Base-by-base conservation (phyloP, 208 protist species). In the Crithidia thermophila region DNA sequence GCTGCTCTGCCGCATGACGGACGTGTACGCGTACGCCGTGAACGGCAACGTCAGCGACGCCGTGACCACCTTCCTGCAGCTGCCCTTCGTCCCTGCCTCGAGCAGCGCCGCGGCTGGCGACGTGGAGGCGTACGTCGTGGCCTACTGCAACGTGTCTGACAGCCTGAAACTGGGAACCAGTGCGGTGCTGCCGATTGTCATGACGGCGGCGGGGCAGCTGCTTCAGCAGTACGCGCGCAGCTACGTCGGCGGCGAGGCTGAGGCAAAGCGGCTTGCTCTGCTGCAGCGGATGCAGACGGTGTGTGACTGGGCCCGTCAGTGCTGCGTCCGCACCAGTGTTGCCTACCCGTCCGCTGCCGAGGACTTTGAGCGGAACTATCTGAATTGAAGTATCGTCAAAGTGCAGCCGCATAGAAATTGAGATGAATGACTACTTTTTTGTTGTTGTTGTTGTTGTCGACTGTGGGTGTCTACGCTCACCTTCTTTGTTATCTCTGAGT, bases 71-170 rank as follows among this genome's bases (percentile, higher is more conserved):
- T 91, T 92, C 45, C 59, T 81, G 36, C 66, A 59, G 45, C 75
- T 94, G 18, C 77, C 88, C 0, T 90, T 94, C 50, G 77, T 89
- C 18, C 88, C 88, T 13, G 28, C 43, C 49, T 42, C 21, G 39
- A 58, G 46, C 13, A 73, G 47, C 2, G 60, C 74, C 31, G 57
- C 65, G 25, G 55, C 27, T 33, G 76, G 58, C 18, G 75, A 66
- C 14, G 79, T 66, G 25, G 61, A 69, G 20, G 13, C 25, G 4
- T 70, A 67, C 50, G 72, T 77, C 33, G 63, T 72, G 31, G 64
- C 72, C 0, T 82, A 85, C 61, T 75, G 63, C 57, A 72, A 52
- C 30, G 43, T 71, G 11, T 34, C 75, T 3, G 61, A 49, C 40
- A 59, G 58, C 31, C 40, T 82, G 39, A 27, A 81, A 21, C 42